Evolutionary conservation across 768 basidiomycete genomes (phyloP).

Genomic region (Chalciporus pseudorubinellus): DNA sequence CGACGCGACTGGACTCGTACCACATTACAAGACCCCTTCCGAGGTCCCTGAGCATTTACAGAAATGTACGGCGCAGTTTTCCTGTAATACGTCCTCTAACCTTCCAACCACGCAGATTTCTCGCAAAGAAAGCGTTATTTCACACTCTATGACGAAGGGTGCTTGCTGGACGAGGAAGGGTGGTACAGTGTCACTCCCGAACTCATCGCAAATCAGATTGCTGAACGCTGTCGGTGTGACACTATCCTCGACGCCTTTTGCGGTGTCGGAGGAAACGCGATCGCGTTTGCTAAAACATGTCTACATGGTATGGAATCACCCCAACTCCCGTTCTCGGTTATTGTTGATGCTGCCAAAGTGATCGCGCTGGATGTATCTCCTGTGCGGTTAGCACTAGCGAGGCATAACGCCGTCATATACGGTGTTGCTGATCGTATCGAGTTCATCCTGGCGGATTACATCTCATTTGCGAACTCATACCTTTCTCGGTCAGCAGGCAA

Average conservation of each 20-base stretch:
- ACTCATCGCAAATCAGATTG: constrained; percentile 87
- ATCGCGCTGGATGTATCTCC: constrained; percentile 91
- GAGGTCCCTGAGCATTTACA: constrained; percentile 76
- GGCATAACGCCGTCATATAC: constrained; percentile 91
- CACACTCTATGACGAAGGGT: constrained; percentile 75
- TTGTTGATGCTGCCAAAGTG: constrained; percentile 46
- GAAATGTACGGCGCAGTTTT: constrained; percentile 60
- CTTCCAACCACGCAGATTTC: constrained; percentile 59
- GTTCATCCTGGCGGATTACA: constrained; percentile 85
- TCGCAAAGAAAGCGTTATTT: constrained; percentile 81
- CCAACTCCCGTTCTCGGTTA: no score
- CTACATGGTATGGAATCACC: constrained; percentile 67
- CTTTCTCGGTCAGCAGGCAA: constrained; percentile 25
- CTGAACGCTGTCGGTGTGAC: constrained; percentile 84
- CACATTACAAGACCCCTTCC: constrained; percentile 57
- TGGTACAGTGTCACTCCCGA: constrained; percentile 99
- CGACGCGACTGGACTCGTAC: constrained; percentile 73
- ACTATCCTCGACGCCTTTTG: constrained; percentile 93
- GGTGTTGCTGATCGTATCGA: constrained; percentile 95
- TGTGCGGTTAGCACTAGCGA: constrained; percentile 81
- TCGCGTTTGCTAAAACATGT: constrained; percentile 95
- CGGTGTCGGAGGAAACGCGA: constrained; percentile 96
- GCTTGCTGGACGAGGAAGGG: constrained; percentile 91
- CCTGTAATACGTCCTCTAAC: constrained; percentile 1
- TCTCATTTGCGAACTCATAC: constrained; percentile 69